A percentile compares a stretch with the other conserved stretches of the same genome.
Conservation (phyloP, 1,284 basidiomycete genomes). For the Schizopora paradoxa region DNA sequence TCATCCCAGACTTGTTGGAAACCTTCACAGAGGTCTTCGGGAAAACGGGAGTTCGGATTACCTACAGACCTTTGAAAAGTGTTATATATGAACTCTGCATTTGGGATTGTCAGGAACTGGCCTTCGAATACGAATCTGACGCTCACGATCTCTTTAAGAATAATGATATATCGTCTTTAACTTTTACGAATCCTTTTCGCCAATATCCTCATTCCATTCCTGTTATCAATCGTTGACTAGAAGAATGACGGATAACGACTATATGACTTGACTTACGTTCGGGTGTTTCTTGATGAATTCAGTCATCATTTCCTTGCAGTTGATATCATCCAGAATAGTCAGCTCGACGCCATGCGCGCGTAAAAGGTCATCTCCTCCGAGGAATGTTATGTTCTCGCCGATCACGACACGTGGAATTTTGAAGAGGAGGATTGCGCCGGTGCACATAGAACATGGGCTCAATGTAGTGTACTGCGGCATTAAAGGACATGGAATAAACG, state of each 20-base stretch:
- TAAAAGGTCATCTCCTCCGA: constrained; percentile 47
- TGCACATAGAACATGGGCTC: constrained; percentile 60
- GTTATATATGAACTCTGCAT: too few relatives aligned
- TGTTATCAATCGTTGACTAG: constrained; percentile 20
- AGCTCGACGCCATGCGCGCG: constrained; percentile 47
- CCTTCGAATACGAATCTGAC: too few relatives aligned
- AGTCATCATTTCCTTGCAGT: constrained; percentile 33
- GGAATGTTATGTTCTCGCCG: constrained; percentile 48
- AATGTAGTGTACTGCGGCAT: constrained; percentile 7
- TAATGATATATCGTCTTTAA: too few relatives aligned
- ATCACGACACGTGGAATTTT: constrained; percentile 57
- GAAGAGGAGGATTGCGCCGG: constrained; percentile 54
- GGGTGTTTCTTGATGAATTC: constrained; percentile 46
- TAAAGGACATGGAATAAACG: constrained; percentile 24
- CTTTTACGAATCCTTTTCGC: constrained; percentile 27
- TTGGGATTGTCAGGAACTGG: too few relatives aligned
- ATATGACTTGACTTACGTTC: constrained; percentile 37
- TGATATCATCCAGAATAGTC: constrained; percentile 30
- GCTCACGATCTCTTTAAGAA: background rate
- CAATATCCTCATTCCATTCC: constrained; percentile 59
- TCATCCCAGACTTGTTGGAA: too few relatives aligned
- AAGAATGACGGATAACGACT: background rate
- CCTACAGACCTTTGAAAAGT: too few relatives aligned
- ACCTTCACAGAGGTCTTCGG: too few relatives aligned
- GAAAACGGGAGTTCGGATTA: too few relatives aligned